Evolutionary conservation across 495 filamentous ascomycete genomes (phyloP).

Genomic region (Neohortaea acidophila): DNA sequence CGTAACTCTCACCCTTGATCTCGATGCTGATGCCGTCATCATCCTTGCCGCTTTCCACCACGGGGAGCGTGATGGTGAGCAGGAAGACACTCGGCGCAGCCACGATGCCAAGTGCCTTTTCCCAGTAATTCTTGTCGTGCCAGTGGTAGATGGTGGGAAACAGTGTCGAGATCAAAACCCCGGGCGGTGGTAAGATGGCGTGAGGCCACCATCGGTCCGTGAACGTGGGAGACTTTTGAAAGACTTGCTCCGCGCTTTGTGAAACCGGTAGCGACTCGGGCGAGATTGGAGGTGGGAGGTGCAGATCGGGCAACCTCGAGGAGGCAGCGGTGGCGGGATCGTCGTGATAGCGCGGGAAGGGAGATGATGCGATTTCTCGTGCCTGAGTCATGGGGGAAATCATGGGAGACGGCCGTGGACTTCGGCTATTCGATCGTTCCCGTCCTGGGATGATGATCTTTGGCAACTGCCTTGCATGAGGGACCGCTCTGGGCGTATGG

Average conservation of each 20-base stretch:
- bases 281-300: constrained; percentile 36
- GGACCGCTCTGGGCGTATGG: constrained; percentile 9
- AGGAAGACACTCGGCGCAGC: constrained; percentile 82
- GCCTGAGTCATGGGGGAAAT: too few relatives aligned
- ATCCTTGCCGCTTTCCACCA: constrained; percentile 53
- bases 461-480: constrained; percentile 8
- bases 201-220: constrained; percentile 54
- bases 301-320: constrained; percentile 37
- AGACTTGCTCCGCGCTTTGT: constrained; percentile 12
- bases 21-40: constrained; percentile 23
- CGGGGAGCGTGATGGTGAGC: constrained; percentile 81
- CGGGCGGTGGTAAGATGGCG: constrained; percentile 49
- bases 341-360: constrained; percentile 40
- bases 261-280: constrained; percentile 32
- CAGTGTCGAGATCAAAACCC: constrained; percentile 53
- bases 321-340: constrained; percentile 18
- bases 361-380: constrained; percentile 21
- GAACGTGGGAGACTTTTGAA: constrained; percentile 9
- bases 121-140: constrained; percentile 59
- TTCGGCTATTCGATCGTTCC: constrained; percentile 4
- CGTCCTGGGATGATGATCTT: constrained; percentile 14
- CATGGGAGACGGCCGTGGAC: not conserved
- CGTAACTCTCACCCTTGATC: constrained; percentile 2
- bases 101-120: constrained; percentile 59
- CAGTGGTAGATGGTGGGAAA: constrained; percentile 81